Percentiles rank a stretch among this genome's conserved stretches.
phyloP scores from a whole-genome alignment of 2,329 filamentous ascomycete genomes.

The Leptographium galeiforme region DNA sequence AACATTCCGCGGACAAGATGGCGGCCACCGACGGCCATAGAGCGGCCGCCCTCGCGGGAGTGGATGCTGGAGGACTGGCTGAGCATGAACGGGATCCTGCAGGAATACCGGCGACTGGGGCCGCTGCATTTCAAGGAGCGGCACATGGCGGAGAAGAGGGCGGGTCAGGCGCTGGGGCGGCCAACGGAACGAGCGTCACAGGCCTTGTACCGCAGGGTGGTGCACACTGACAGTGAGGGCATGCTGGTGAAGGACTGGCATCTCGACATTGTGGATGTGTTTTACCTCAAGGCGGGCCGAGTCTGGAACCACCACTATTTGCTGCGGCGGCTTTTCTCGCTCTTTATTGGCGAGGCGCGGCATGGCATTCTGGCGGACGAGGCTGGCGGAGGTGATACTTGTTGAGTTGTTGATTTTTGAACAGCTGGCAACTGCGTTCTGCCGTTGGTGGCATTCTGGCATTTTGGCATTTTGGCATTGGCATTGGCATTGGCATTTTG shows the following conservation, averaged over 20 bases:
- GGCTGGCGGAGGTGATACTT: neutral
- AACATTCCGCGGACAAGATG: conserved; percentile 5
- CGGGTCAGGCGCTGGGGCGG: conserved; percentile 1
- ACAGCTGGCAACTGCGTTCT: no score
- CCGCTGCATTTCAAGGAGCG: conserved; percentile 23
- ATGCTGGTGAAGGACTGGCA: conserved; percentile 42
- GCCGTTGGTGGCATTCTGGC: no score
- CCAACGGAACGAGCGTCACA: neutral
- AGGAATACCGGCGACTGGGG: conserved; percentile 32
- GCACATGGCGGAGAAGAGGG: conserved; percentile 12
- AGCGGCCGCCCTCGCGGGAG: conserved; percentile 1
- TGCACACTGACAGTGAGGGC: conserved; percentile 30
- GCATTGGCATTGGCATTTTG: no score
- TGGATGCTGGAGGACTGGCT: conserved; percentile 33
- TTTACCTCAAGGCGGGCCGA: conserved; percentile 30
- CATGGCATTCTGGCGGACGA: conserved; percentile 10
- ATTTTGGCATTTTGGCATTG: no score
- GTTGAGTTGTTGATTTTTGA: no score
- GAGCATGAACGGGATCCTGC: conserved; percentile 36
- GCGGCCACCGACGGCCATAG: neutral
- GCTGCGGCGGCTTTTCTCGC: conserved; percentile 38
- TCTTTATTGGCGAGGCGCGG: conserved; percentile 37
- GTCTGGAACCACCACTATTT: conserved; percentile 34
- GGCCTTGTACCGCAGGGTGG: conserved; percentile 32
- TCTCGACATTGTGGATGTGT: conserved; percentile 42